phyloP scores from a whole-genome alignment of 371 early-diverging fungal species.

The Rhizopus arrhizus region DNA sequence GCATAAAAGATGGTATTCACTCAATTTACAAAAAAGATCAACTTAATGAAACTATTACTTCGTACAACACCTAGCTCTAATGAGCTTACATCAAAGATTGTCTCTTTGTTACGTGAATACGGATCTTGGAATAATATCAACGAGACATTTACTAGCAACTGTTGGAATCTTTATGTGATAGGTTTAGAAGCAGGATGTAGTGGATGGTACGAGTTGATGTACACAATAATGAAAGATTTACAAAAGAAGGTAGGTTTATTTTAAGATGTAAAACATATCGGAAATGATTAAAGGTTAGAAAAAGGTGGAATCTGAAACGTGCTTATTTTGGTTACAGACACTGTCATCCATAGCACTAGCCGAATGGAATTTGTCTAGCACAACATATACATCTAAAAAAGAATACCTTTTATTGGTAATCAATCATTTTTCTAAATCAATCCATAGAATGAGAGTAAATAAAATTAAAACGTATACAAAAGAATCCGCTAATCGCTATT shows the following conservation, averaged over 20 bases:
- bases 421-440: conserved; percentile 14
- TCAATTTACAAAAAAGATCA: conserved; percentile 27
- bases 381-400: background rate
- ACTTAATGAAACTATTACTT: conserved; percentile 31
- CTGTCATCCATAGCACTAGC: conserved; percentile 32
- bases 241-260: conserved; percentile 23
- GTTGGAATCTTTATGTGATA: conserved; percentile 40
- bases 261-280: too few relatives aligned
- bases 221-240: conserved; percentile 25
- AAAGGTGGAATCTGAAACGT: conserved; percentile 37
- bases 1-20: background rate
- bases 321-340: conserved; percentile 35
- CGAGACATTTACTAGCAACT: conserved; percentile 23
- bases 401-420: conserved; percentile 11
- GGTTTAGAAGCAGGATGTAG: conserved; percentile 40
- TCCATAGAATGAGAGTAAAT: conserved; percentile 29
- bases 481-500: background rate
- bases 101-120: conserved; percentile 18
- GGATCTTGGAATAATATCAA: conserved; percentile 30
- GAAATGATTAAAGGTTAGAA: background rate
- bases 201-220: conserved; percentile 43
- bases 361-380: conserved; percentile 25
- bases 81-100: conserved; percentile 10
- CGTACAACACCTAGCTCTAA: conserved; percentile 17
- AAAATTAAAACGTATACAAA: background rate